Evolutionary conservation across 2,329 filamentous ascomycete species (phyloP).

Genomic region (Akanthomyces muscarius): DNA sequence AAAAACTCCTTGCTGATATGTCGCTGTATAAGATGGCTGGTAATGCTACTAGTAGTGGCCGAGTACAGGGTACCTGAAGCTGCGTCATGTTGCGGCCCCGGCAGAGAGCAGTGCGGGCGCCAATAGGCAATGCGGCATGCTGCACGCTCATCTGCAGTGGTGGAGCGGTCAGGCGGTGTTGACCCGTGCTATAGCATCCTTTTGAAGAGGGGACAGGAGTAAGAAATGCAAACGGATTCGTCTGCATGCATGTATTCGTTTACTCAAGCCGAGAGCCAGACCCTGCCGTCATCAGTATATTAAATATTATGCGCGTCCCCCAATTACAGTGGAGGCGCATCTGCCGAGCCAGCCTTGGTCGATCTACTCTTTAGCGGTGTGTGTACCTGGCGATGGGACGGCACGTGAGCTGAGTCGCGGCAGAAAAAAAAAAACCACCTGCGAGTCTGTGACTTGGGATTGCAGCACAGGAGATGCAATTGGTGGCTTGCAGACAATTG

Average conservation of each 20-base stretch:
- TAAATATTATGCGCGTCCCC: background rate
- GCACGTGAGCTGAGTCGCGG: conserved; percentile 4
- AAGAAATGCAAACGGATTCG: no score
- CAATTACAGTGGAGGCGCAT: background rate
- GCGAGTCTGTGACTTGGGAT: background rate
- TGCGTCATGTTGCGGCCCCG: no score
- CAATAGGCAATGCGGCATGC: background rate
- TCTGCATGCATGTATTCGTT: no score
- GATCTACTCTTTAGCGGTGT: conserved; percentile 10
- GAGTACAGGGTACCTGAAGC: no score
- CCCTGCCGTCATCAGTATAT: background rate
- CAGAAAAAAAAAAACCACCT: background rate
- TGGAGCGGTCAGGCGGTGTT: background rate
- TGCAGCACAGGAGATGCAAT: no score
- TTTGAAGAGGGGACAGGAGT: background rate
- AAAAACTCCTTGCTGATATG: no score
- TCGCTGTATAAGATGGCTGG: no score
- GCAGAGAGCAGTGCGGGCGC: background rate
- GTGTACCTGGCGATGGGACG: background rate
- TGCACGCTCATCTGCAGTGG: background rate
- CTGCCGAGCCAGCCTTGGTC: conserved; percentile 3
- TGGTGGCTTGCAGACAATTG: background rate
- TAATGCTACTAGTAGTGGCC: no score
- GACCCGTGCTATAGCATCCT: background rate
- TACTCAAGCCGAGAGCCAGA: background rate